Evolutionary conservation across 352 stramenopile genomes (phyloP), one percentile per base, ranked within the genome.

Genomic region (Globisporangium irregulare): DNA sequence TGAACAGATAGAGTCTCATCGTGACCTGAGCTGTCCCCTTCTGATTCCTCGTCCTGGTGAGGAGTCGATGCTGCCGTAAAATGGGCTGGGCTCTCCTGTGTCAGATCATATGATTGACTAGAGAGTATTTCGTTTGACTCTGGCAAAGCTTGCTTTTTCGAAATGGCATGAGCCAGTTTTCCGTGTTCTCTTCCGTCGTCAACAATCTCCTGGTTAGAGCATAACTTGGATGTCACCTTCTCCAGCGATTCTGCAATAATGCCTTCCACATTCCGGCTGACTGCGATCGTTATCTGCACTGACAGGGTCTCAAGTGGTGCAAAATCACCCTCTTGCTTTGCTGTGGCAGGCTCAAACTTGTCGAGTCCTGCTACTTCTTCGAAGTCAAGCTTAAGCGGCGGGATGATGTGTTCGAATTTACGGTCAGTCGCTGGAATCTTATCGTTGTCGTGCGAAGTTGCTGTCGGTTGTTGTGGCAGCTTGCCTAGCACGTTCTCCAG

Each of bases 171-270:
- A 54, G 12, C 57, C 34, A 22, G 24, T 63, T 38, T 3, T 53
- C 32, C n/a, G 57, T n/a, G 22, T 63, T 24, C 7, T 36, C 9
- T 41, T 14, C 36, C 10, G 36, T 34, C 27, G 8, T 53, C n/a
- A 24, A 36, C 57, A 3, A 54, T 12, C 5, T 20, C 46, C 57
- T 46, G 27, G 38, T 51, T 60, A 2, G 24, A 51, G 51, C 57
- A 71, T 24, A 73, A 50, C 22, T 72, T 62, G 14, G 58, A 70
- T 3, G 64, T 66, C 7, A 70, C 75, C 53, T 79, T 78, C 38
- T 82, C 72, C 0, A 86, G 43, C 22, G 78, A 79, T 12, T 72
- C 66, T 29, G 74, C 74, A n/a, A 86, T 72, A 5, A 86, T 73
- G 1, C 76, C 74, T 34, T 76, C 62, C 7, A 86, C 69, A 32